phyloP scores from a whole-genome alignment of 176 grass and related monocot genomes.

The Oryza glaberrima region DNA sequence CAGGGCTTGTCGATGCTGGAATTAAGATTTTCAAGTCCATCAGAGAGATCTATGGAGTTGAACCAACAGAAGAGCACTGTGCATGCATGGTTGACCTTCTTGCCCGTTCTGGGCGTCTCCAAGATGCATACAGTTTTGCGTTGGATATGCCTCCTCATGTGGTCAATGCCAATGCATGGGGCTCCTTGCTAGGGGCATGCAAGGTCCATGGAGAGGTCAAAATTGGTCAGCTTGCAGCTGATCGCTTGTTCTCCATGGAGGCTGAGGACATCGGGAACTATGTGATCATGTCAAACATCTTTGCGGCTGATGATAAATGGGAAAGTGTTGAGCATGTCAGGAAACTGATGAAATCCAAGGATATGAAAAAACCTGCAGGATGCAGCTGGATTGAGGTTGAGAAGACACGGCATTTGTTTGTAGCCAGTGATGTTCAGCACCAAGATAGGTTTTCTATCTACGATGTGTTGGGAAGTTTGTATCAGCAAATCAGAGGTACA shows the following conservation, averaged over 20 bases:
- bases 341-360: slow-evolving; percentile 64
- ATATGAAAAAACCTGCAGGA: slow-evolving; percentile 79
- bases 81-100: slow-evolving; percentile 81
- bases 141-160: slow-evolving; percentile 51
- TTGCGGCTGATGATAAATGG: slow-evolving; percentile 72
- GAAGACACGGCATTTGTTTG: slow-evolving; percentile 60
- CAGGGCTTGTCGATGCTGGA: slow-evolving; percentile 64
- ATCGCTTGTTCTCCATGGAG: slow-evolving; percentile 57
- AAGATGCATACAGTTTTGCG: slow-evolving; percentile 65
- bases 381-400: slow-evolving; percentile 75
- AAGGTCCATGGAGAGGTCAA: slow-evolving; percentile 61
- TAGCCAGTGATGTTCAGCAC: slow-evolving; percentile 56
- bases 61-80: slow-evolving; percentile 58
- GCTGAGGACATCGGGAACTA: slow-evolving; percentile 57
- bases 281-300: slow-evolving; percentile 75
- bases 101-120: slow-evolving; percentile 50
- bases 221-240: slow-evolving; percentile 52
- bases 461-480: slow-evolving; percentile 49
- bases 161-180: slow-evolving; percentile 63
- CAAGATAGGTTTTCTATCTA: slow-evolving; percentile 51
- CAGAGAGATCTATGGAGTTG: slow-evolving; percentile 53
- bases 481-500: slow-evolving; percentile 60
- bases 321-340: slow-evolving; percentile 66
- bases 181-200: slow-evolving; percentile 60
- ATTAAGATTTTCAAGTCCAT: slow-evolving; percentile 65